phyloP scores from a whole-genome alignment of 495 filamentous ascomycete species.

The Penicillium psychrofluorescens region DNA sequence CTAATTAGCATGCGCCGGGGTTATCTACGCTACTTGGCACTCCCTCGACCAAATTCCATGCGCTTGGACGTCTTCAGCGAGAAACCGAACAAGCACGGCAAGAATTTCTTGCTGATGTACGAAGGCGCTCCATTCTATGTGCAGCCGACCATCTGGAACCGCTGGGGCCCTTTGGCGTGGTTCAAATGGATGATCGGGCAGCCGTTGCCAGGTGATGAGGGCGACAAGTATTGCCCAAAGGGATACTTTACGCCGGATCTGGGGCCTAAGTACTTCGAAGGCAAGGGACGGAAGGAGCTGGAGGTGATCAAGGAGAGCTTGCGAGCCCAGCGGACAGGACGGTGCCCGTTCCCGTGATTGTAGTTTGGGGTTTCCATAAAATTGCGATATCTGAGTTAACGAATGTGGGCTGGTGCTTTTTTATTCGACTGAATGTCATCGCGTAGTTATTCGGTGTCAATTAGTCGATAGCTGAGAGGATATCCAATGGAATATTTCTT shows the following conservation, averaged over 20 bases:
- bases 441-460: too few relatives aligned
- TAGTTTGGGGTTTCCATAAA: background rate
- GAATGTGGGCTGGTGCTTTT: too few relatives aligned
- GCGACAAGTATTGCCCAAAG: constrained; percentile 47
- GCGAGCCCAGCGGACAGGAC: constrained; percentile 25
- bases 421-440: too few relatives aligned
- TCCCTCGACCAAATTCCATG: constrained; percentile 45
- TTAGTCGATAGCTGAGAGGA: too few relatives aligned
- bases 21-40: constrained; percentile 44
- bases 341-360: constrained; percentile 41
- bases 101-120: constrained; percentile 40
- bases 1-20: constrained; percentile 39
- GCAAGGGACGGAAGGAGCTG: constrained; percentile 44
- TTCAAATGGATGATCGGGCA: constrained; percentile 41
- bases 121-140: constrained; percentile 50
- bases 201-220: constrained; percentile 52
- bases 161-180: constrained; percentile 49
- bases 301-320: constrained; percentile 27
- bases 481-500: too few relatives aligned
- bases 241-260: constrained; percentile 52
- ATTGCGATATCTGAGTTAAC: background rate
- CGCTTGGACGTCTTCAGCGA: constrained; percentile 36
- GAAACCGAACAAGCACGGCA: constrained; percentile 41
- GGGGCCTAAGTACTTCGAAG: constrained; percentile 50
- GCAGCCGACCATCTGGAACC: constrained; percentile 48